A percentile compares a stretch with the other conserved stretches of the same genome.
Evolutionary conservation across 306 rosid genomes (phyloP).

Genomic region (Castanea sativa): DNA sequence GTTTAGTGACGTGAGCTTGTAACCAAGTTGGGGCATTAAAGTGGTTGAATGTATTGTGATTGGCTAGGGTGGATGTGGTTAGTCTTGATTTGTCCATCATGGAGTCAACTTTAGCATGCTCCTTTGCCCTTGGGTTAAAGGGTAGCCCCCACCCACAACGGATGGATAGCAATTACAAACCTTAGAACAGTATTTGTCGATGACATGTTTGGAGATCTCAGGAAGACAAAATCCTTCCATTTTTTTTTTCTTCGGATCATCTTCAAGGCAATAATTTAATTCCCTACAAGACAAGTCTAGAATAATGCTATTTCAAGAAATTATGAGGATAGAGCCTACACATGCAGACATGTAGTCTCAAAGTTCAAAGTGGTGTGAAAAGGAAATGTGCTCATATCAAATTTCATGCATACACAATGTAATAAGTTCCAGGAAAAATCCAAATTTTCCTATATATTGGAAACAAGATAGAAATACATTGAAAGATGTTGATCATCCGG

Average conservation of each 20-base stretch:
- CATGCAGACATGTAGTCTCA: neutral
- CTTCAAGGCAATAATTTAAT: neutral
- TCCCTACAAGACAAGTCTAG: slow-evolving; percentile 10
- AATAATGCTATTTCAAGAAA: slow-evolving; percentile 5
- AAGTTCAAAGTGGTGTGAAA: neutral
- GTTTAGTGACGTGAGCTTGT: too few relatives aligned
- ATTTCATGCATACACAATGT: slow-evolving; percentile 7
- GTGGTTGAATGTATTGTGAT: too few relatives aligned
- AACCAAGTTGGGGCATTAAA: too few relatives aligned
- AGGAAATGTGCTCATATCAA: neutral
- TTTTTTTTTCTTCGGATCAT: neutral
- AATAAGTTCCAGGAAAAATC: neutral
- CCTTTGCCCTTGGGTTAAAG: too few relatives aligned
- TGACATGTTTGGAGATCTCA: slow-evolving; percentile 8
- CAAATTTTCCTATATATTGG: slow-evolving; percentile 13
- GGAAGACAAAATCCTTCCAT: neutral
- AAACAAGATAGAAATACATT: neutral
- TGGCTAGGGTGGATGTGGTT: too few relatives aligned
- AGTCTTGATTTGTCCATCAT: too few relatives aligned
- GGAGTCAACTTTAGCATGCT: too few relatives aligned
- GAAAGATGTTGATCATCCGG: slow-evolving; percentile 32
- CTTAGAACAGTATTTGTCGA: neutral
- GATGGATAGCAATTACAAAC: too few relatives aligned
- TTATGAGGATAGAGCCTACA: neutral
- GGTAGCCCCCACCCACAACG: too few relatives aligned